phyloP scores from a whole-genome alignment of 2,329 filamentous ascomycete genomes.

The Cladorrhinum sp. region DNA sequence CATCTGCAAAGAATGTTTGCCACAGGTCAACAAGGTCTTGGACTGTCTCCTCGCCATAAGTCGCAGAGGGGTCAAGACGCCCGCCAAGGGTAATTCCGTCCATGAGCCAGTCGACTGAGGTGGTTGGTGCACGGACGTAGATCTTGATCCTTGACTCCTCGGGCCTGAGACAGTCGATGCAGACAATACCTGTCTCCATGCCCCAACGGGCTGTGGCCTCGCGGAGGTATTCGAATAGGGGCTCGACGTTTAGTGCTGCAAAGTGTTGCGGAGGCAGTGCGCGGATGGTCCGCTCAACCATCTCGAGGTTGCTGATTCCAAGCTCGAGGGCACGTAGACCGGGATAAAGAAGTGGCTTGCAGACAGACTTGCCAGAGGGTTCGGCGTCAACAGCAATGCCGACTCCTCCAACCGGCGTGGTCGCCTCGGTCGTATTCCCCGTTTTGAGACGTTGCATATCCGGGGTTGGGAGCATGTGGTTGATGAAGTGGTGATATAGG shows the following conservation, averaged over 20 bases:
- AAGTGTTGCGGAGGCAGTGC: slow-evolving; percentile 22
- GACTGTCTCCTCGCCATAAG: slow-evolving; percentile 17
- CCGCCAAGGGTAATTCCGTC: slow-evolving; percentile 28
- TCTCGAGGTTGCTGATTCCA: slow-evolving; percentile 25
- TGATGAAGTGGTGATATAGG: slow-evolving; percentile 26
- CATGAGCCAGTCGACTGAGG: slow-evolving; percentile 26
- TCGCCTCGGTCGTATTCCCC: slow-evolving; percentile 24
- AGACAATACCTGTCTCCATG: slow-evolving; percentile 28
- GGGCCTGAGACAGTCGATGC: slow-evolving; percentile 26
- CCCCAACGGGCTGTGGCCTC: slow-evolving; percentile 23
- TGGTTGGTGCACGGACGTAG: slow-evolving; percentile 26
- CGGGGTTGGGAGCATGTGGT: slow-evolving; percentile 16
- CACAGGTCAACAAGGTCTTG: slow-evolving; percentile 26
- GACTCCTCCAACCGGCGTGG: slow-evolving; percentile 26
- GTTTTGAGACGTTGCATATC: slow-evolving; percentile 16
- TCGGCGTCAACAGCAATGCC: slow-evolving; percentile 28
- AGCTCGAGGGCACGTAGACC: slow-evolving; percentile 26
- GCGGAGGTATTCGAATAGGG: slow-evolving; percentile 25
- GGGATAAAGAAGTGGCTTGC: slow-evolving; percentile 28
- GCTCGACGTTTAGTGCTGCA: slow-evolving; percentile 24
- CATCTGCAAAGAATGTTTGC: slow-evolving; percentile 26
- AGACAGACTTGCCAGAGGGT: slow-evolving; percentile 21
- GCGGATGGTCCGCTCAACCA: slow-evolving; percentile 25
- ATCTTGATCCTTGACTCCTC: slow-evolving; percentile 27
- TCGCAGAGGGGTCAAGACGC: slow-evolving; percentile 13